Conservation (phyloP, 1,284 basidiomycete species). For the Cyathus olla region DNA sequence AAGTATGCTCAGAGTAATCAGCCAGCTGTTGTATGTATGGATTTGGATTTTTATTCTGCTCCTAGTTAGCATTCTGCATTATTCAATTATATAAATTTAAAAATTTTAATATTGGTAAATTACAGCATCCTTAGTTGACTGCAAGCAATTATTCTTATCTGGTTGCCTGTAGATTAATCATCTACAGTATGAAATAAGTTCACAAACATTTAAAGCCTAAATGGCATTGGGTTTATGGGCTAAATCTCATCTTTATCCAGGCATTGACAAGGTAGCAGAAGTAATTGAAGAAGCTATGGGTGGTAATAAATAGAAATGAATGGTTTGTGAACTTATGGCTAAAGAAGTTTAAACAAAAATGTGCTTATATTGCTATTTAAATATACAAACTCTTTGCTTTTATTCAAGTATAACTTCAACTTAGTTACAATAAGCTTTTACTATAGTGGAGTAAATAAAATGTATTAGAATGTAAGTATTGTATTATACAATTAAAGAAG, state of each 20-base stretch:
- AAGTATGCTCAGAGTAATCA: constrained; percentile 4
- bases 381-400: too few relatives aligned
- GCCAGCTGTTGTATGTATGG: constrained; percentile 27
- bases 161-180: constrained; percentile 4
- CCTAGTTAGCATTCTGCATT: constrained; percentile 18
- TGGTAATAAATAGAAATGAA: background rate
- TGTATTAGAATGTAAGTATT: too few relatives aligned
- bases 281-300: background rate
- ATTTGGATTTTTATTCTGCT: constrained; percentile 28
- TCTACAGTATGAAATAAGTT: constrained; percentile 7
- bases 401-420: too few relatives aligned
- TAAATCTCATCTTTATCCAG: constrained; percentile 5
- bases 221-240: constrained; percentile 17
- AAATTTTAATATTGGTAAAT: background rate
- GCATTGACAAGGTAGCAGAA: constrained; percentile 1
- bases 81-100: background rate
- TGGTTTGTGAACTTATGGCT: too few relatives aligned
- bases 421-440: too few relatives aligned
- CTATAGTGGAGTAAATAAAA: too few relatives aligned
- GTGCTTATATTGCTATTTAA: too few relatives aligned
- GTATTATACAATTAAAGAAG: too few relatives aligned
- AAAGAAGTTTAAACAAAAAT: too few relatives aligned
- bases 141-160: constrained; percentile 10
- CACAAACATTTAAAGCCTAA: constrained; percentile 12
- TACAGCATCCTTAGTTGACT: constrained; percentile 11